A percentile compares a stretch with the other conserved stretches of the same genome.
Conservation (phyloP, 1,139 yeast species). For the Yamadazyma aaseri region DNA sequence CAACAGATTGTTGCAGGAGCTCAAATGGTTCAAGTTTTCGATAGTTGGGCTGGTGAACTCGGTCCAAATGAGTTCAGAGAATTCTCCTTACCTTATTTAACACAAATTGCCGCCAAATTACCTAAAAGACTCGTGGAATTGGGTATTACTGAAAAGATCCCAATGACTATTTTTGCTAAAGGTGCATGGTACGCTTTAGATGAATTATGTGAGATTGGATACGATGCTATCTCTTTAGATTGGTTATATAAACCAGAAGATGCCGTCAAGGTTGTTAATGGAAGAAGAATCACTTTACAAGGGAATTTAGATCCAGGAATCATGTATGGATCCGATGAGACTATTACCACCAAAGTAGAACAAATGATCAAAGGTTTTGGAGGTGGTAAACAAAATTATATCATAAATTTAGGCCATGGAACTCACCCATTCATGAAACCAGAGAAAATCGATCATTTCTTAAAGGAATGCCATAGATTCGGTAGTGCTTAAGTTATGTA, state of each 20-base stretch:
- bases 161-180: constrained; percentile 88
- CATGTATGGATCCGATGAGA: constrained; percentile 85
- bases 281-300: constrained; percentile 79
- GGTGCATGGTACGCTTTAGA: constrained; percentile 98
- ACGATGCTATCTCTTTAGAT: constrained; percentile 84
- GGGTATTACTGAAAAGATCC: constrained; percentile 70
- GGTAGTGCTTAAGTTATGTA: constrained; percentile 38
- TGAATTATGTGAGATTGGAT: constrained; percentile 79
- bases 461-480: constrained; percentile 82
- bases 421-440: constrained; percentile 98
- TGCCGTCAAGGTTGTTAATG: constrained; percentile 75
- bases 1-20: constrained; percentile 97
- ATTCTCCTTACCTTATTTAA: constrained; percentile 85
- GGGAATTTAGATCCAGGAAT: constrained; percentile 96
- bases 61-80: constrained; percentile 86
- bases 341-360: constrained; percentile 76
- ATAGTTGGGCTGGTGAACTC: constrained; percentile 97
- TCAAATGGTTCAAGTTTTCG: constrained; percentile 94
- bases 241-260: constrained; percentile 88
- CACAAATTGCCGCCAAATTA: constrained; percentile 68
- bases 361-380: constrained; percentile 88
- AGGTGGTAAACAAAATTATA: constrained; percentile 87
- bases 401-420: constrained; percentile 95
- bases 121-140: constrained; percentile 70
- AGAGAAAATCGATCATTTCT: constrained; percentile 77